Evolutionary conservation across 2,329 filamentous ascomycete species (phyloP).

Genomic region (Penicillium sp.): DNA sequence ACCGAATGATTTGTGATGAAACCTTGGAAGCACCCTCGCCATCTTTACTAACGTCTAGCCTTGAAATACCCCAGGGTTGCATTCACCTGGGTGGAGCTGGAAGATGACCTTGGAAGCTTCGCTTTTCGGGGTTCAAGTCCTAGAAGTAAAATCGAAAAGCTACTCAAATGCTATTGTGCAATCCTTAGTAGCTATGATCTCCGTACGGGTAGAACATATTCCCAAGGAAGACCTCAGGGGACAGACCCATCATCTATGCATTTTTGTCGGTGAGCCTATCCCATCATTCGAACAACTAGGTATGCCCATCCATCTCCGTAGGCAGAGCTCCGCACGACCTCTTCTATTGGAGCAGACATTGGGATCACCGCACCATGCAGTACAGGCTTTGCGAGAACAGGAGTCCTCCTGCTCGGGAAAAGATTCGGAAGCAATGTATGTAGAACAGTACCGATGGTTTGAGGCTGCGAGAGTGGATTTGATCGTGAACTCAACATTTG

Average conservation of each 20-base stretch:
- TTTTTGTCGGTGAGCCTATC: conserved; percentile 26
- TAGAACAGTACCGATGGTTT: conserved; percentile 76
- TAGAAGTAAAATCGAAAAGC: no score
- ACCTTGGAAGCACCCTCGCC: neutral
- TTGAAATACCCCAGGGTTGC: no score
- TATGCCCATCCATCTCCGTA: conserved; percentile 94
- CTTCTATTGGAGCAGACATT: conserved; percentile 75
- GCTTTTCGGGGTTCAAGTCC: no score
- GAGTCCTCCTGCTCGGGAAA: conserved; percentile 83
- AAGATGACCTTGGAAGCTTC: no score
- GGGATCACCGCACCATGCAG: conserved; percentile 84
- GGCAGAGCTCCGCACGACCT: conserved; percentile 76
- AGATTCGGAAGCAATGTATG: conserved; percentile 73
- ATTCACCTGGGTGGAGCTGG: no score
- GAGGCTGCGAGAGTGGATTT: conserved; percentile 50
- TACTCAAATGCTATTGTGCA: no score
- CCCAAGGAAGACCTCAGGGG: no score
- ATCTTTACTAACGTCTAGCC: no score
- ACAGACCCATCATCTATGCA: neutral
- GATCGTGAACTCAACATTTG: conserved; percentile 19
- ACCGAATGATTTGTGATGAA: neutral
- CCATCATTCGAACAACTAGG: conserved; percentile 74
- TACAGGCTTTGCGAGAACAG: conserved; percentile 79
- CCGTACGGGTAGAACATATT: no score
- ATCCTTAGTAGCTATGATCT: no score